Evolutionary conservation across 2,329 filamentous ascomycete genomes (phyloP), one percentile per base, ranked within the genome.

Genomic region (Dothideomycetes sp.): DNA sequence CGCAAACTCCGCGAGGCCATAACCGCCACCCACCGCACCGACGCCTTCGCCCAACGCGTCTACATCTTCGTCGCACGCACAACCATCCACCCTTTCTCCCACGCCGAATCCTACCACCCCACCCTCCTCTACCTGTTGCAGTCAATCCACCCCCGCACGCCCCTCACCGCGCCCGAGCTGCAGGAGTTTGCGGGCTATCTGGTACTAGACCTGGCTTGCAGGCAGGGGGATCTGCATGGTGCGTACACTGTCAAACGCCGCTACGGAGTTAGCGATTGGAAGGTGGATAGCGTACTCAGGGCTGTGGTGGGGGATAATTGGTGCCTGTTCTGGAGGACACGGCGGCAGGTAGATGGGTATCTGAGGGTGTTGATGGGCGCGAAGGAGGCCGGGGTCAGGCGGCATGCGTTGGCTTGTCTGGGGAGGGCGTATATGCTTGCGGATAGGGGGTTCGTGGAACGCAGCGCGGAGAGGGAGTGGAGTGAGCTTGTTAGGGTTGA

Each of bases 1-100:
- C 80, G 91, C 46, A 96, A 95, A 59, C 75, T 98, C 22, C 79
- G 91, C 41, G 91, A 98, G 65, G 88, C 81, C 17, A 80, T 96
- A 35, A 76, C 94, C 3, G 84, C 84, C 10, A 79, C 83, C 7
- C 76, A 78, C 38, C 77, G 88, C 15, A 67, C 71, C 27, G 84
- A 94, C 55, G 69, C 75, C 38, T 98, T 98, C 60, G 80, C 89
- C 1, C 77, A 83, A n/a, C 79, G 87, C 50, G 84, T 80, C 12
- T 94, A 96, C 62, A 77, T 94, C 46, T 96, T 96, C 68, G 86
- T 84, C 52, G 84, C 94, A 51, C 81, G 88, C 40, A 71, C 88
- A 18, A 79, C 84, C 17, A 80, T 98, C 46, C 73, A 94, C 24
- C 14, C 33, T 10, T 77, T 82, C 42, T 77, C 79, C 47, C 81